Conservation (phyloP, 1,284 basidiomycete species). For the Ganoderma boninense region DNA sequence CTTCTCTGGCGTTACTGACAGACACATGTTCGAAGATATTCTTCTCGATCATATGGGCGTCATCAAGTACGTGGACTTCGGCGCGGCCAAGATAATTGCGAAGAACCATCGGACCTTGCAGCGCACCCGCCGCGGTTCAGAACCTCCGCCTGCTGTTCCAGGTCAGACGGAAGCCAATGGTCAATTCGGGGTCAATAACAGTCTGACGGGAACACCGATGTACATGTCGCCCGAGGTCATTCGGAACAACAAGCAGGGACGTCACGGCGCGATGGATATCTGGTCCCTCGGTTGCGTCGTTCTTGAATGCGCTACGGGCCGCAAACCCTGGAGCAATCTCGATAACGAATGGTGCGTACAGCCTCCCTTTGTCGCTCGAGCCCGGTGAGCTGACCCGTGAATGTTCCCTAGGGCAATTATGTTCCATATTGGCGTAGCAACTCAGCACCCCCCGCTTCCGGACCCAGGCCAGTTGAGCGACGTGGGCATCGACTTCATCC, state of each 20-base stretch:
- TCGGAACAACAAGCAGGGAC: slow-evolving; percentile 87
- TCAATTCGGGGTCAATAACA: slow-evolving; percentile 70
- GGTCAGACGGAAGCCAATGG: slow-evolving; percentile 36
- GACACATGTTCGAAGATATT: slow-evolving; percentile 70
- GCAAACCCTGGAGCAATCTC: slow-evolving; percentile 97
- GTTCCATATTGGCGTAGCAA: slow-evolving; percentile 99
- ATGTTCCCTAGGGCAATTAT: slow-evolving; percentile 84
- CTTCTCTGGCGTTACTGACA: slow-evolving; percentile 11
- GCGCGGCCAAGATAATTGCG: slow-evolving; percentile 96
- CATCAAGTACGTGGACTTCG: slow-evolving; percentile 99
- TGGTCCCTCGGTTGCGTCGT: slow-evolving; percentile 98
- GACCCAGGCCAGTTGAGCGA: slow-evolving; percentile 91
- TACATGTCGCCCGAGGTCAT: slow-evolving; percentile 99
- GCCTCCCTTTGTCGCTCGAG: neutral
- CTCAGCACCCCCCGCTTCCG: slow-evolving; percentile 95
- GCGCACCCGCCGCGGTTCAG: slow-evolving; percentile 67
- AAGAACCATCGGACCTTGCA: slow-evolving; percentile 93
- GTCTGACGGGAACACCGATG: slow-evolving; percentile 98
- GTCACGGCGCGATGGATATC: slow-evolving; percentile 97
- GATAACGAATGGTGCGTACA: slow-evolving; percentile 96
- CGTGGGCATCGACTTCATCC: slow-evolving; percentile 94
- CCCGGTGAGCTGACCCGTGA: slow-evolving; percentile 4
- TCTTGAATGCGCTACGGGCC: slow-evolving; percentile 95
- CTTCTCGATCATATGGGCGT: slow-evolving; percentile 93
- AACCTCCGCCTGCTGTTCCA: slow-evolving; percentile 36